These are phyloP conservation scores for Darksidea phi DNA, from an alignment of 495 filamentous ascomycete genomes.

Conservation along the genomic window DNA sequence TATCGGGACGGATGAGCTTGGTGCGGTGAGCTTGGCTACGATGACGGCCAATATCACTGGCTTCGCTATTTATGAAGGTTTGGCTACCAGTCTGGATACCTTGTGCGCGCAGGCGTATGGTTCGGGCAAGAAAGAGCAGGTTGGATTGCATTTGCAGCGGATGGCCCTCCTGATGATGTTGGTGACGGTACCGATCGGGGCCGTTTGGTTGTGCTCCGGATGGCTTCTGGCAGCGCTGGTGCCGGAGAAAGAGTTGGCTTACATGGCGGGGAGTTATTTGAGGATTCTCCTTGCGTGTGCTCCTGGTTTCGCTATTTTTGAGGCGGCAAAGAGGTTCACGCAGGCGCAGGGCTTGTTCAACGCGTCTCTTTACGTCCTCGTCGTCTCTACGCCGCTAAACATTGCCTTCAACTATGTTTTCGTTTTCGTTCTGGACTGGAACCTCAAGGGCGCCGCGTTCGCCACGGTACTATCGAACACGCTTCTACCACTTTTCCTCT, in stretches of 20 bases:
- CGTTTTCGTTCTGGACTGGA: constrained; percentile 31
- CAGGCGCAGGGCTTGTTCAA: constrained; percentile 40
- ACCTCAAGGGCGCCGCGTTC: constrained; percentile 33
- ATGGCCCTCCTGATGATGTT: constrained; percentile 32
- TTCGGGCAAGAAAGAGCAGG: constrained; percentile 27
- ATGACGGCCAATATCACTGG: constrained; percentile 39
- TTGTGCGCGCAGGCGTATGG: constrained; percentile 40
- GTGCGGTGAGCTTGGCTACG: constrained; percentile 29
- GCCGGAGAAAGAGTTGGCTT: constrained; percentile 28
- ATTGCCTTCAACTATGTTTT: constrained; percentile 35
- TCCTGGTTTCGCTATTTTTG: constrained; percentile 36
- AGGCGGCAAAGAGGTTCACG: constrained; percentile 37
- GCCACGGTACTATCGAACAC: constrained; percentile 31
- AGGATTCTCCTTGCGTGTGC: constrained; percentile 29
- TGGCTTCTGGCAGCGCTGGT: constrained; percentile 29
- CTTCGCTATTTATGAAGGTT: constrained; percentile 34
- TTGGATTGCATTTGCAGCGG: constrained; percentile 36
- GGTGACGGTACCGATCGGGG: constrained; percentile 34
- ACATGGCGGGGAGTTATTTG: constrained; percentile 32
- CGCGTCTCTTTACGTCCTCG: constrained; percentile 28
- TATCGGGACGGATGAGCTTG: constrained; percentile 35
- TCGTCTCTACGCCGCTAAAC: constrained; percentile 35
- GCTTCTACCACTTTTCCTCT: constrained; percentile 31
- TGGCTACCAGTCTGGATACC: constrained; percentile 38
- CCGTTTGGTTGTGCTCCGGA: constrained; percentile 33